Evolutionary conservation across 345 rosid genomes (phyloP).

Genomic region (Melastoma malabathricum): DNA sequence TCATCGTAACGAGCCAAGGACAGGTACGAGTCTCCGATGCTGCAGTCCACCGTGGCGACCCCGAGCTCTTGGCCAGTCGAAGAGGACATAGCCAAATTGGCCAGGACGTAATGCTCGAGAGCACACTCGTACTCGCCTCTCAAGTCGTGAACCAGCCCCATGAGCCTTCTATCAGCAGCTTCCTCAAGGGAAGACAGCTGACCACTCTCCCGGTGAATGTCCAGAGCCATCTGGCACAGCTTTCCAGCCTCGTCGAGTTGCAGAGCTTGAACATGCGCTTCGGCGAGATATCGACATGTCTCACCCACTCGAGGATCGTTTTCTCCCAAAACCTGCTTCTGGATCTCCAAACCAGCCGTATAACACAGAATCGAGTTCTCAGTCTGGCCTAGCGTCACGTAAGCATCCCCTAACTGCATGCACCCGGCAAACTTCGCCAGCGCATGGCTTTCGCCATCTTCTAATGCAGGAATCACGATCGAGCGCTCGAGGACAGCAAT

Average conservation of each 20-base stretch:
- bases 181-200: slow-evolving; percentile 55
- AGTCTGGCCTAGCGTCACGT: slow-evolving; percentile 65
- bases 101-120: slow-evolving; percentile 77
- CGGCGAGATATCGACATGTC: slow-evolving; percentile 74
- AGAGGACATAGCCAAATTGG: slow-evolving; percentile 80
- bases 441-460: slow-evolving; percentile 66
- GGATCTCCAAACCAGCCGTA: slow-evolving; percentile 84
- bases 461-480: slow-evolving; percentile 57
- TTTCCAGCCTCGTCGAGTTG: slow-evolving; percentile 76
- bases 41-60: slow-evolving; percentile 70
- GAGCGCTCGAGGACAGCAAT: slow-evolving; percentile 81
- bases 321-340: slow-evolving; percentile 78
- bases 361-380: slow-evolving; percentile 73
- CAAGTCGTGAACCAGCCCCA: slow-evolving; percentile 75
- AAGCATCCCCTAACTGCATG: slow-evolving; percentile 92
- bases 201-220: slow-evolving; percentile 55
- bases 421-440: slow-evolving; percentile 93
- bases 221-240: slow-evolving; percentile 66
- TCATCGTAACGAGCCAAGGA: slow-evolving; percentile 80
- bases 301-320: slow-evolving; percentile 61
- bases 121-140: slow-evolving; percentile 72
- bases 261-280: slow-evolving; percentile 81
- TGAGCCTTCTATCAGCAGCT: slow-evolving; percentile 76
- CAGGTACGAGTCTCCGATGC: slow-evolving; percentile 84
- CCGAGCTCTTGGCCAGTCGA: slow-evolving; percentile 48